A percentile compares a stretch with the other conserved stretches of the same genome.
Conservation (phyloP, 768 basidiomycete genomes). For the Amanita pallidorosea region DNA sequence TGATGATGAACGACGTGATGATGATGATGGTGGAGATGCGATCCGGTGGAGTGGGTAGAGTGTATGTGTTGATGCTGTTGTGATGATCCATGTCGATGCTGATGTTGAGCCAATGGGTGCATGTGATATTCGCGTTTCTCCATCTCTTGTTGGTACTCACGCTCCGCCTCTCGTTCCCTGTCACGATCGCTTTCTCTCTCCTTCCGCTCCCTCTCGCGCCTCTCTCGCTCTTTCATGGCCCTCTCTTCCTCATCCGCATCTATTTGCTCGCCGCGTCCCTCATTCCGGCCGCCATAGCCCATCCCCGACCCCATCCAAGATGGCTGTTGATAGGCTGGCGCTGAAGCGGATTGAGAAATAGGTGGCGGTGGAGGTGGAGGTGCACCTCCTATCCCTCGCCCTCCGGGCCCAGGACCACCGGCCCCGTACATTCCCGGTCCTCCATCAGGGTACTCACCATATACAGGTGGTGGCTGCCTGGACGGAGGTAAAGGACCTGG, state of each 20-base stretch:
- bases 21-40: slow-evolving; percentile 41
- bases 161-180: slow-evolving; percentile 16
- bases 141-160: slow-evolving; percentile 14
- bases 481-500: not conserved
- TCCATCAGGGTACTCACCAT: slow-evolving; percentile 2
- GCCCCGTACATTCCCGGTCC: slow-evolving; percentile 1
- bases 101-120: slow-evolving; percentile 23
- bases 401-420: not conserved
- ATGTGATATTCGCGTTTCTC: slow-evolving; percentile 23
- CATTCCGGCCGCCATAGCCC: slow-evolving; percentile 10
- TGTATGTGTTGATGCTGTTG: slow-evolving; percentile 23
- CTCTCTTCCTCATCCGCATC: slow-evolving; percentile 24
- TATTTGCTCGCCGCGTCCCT: slow-evolving; percentile 18
- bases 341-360: not conserved
- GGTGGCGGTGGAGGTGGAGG: not conserved
- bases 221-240: slow-evolving; percentile 17
- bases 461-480: not conserved
- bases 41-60: slow-evolving; percentile 13
- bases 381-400: not conserved
- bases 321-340: slow-evolving; percentile 6
- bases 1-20: slow-evolving; percentile 39
- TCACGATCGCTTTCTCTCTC: slow-evolving; percentile 20
- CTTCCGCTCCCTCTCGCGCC: slow-evolving; percentile 24
- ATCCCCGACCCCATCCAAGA: slow-evolving; percentile 24
- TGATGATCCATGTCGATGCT: slow-evolving; percentile 17